These are phyloP conservation scores for Pseudogymnoascus sp. DNA, from an alignment of 2,329 filamentous ascomycete species.

Conservation along the genomic window DNA sequence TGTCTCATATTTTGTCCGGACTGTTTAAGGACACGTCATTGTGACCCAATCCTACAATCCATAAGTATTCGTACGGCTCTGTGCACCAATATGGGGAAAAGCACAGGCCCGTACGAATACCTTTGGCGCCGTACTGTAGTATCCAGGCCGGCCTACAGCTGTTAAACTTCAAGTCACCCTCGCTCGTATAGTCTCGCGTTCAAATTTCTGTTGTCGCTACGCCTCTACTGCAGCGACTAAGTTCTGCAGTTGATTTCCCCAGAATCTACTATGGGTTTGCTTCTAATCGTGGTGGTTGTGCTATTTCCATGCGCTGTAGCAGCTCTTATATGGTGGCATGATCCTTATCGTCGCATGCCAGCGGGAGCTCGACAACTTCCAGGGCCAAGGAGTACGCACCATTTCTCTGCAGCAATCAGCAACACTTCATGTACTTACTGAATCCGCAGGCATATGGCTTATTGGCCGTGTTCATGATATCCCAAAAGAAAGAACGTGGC, in stretches of 20 bases:
- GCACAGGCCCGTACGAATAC: no score
- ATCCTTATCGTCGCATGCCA: constrained; percentile 6
- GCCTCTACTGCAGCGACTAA: not conserved
- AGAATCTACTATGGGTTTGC: not conserved
- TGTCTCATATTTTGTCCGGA: not conserved
- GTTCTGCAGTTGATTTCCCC: not conserved
- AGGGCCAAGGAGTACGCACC: not conserved
- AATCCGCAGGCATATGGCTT: constrained; percentile 31
- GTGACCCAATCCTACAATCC: not conserved
- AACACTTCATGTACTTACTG: not conserved
- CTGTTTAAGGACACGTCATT: not conserved
- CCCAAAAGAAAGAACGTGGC: constrained; percentile 34
- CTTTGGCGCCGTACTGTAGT: no score
- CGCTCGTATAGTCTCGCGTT: not conserved
- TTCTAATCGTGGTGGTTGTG: not conserved
- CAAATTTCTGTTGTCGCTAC: not conserved
- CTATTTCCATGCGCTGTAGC: not conserved
- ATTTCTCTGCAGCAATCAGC: not conserved
- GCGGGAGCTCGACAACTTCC: constrained; percentile 6
- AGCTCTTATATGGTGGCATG: not conserved
- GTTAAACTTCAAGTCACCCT: not conserved
- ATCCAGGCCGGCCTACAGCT: not conserved
- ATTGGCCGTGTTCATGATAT: constrained; percentile 40
- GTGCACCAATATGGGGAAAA: no score
- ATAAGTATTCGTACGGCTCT: no score